These are phyloP conservation scores for Globisporangium splendens DNA, from an alignment of 352 stramenopile genomes.

Conservation along the genomic window DNA sequence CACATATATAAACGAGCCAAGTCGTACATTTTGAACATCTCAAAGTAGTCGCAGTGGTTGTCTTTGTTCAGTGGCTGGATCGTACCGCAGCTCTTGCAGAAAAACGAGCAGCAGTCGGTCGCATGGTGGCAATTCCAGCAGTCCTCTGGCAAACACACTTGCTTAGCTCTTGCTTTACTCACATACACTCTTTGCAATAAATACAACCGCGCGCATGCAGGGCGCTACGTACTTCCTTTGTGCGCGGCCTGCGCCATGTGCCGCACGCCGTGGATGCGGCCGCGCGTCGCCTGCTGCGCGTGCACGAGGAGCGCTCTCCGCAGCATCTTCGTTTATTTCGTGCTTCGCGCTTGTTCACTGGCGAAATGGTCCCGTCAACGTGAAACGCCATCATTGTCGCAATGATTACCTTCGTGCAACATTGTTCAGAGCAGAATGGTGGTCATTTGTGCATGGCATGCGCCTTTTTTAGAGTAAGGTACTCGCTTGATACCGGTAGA, in stretches of 20 bases:
- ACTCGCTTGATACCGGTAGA: no score
- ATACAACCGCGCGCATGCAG: neutral
- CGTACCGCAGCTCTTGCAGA: constrained; percentile 71
- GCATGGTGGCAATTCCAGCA: constrained; percentile 86
- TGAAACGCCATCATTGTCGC: no score
- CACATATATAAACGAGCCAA: constrained; percentile 3
- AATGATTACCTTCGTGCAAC: neutral
- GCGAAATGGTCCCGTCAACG: no score
- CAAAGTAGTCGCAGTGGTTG: constrained; percentile 82
- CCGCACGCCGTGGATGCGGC: no score
- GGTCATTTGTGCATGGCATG: no score
- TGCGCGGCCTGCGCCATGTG: no score
- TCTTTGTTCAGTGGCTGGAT: constrained; percentile 66
- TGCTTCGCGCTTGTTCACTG: no score
- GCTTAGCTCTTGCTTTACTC: neutral
- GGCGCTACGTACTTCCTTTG: neutral
- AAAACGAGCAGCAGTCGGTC: constrained; percentile 82
- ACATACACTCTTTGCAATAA: neutral
- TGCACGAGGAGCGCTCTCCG: no score
- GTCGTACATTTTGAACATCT: constrained; percentile 79
- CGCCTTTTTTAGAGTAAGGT: no score
- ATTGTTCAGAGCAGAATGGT: neutral
- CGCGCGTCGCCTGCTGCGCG: no score
- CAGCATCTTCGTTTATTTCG: no score
- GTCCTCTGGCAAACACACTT: constrained; percentile 16